Percentiles rank a stretch among this genome's conserved stretches.
Conservation (phyloP, 1,284 basidiomycete genomes). For the Lentinus polychrous region DNA sequence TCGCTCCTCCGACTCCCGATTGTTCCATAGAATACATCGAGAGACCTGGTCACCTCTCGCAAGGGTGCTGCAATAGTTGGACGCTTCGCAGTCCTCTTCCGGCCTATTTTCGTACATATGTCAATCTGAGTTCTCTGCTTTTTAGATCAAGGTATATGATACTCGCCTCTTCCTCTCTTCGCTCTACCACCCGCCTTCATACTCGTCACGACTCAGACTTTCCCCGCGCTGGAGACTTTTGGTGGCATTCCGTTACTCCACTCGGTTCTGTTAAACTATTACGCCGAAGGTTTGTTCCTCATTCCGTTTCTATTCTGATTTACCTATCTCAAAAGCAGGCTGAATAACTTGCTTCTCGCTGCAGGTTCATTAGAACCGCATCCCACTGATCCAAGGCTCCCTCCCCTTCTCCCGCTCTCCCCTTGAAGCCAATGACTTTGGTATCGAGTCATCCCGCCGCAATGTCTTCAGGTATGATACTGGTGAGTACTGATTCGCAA, state of each 20-base stretch:
- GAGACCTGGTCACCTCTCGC: background rate
- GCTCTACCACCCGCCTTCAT: background rate
- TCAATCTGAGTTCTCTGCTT: slow-evolving; percentile 6
- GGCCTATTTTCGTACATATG: slow-evolving; percentile 14
- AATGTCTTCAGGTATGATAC: slow-evolving; percentile 25
- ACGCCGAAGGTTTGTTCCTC: too few species aligned
- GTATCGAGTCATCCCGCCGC: slow-evolving; percentile 21
- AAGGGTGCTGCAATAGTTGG: too few species aligned
- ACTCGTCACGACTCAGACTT: background rate
- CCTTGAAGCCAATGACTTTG: slow-evolving; percentile 27
- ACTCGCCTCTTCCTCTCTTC: background rate
- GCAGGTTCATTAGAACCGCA: slow-evolving; percentile 2
- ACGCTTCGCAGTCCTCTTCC: slow-evolving; percentile 12
- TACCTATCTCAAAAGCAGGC: too few species aligned
- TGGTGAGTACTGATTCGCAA: slow-evolving; percentile 15
- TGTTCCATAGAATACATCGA: slow-evolving; percentile 1
- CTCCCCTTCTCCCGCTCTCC: too few species aligned
- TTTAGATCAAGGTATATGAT: background rate
- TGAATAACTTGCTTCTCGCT: background rate
- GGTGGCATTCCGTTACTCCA: background rate
- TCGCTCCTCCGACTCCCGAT: slow-evolving; percentile 1
- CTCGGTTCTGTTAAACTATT: background rate
- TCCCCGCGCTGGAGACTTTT: background rate
- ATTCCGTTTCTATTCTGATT: too few species aligned
- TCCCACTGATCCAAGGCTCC: background rate